Conservation (phyloP, 768 basidiomycete genomes). For the Agrocybe praecox region DNA sequence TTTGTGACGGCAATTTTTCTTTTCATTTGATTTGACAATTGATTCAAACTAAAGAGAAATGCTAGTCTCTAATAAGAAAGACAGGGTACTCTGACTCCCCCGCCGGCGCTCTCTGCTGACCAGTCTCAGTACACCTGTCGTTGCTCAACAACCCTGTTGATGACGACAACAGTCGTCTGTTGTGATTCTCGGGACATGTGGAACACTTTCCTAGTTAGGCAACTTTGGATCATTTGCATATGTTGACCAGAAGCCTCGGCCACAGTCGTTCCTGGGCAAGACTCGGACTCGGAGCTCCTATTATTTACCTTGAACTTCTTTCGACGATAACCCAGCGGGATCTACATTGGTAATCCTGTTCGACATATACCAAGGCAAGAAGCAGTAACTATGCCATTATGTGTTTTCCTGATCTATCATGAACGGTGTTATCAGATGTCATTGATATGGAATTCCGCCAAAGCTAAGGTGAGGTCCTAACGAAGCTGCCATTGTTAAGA, state of each 20-base stretch:
- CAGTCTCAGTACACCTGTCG: too few species aligned
- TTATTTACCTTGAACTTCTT: too few species aligned
- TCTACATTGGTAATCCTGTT: too few species aligned
- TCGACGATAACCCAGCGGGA: too few species aligned
- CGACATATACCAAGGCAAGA: neutral
- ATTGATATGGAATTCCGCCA: conserved; percentile 27
- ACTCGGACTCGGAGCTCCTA: too few species aligned
- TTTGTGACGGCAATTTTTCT: too few species aligned
- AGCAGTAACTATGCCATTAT: neutral
- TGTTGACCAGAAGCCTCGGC: neutral
- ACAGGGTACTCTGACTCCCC: too few species aligned
- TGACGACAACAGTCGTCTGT: neutral
- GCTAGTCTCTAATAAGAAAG: too few species aligned
- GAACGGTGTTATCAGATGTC: conserved; percentile 9
- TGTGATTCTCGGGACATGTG: neutral
- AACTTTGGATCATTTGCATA: neutral
- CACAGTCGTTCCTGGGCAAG: neutral
- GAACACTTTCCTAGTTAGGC: neutral
- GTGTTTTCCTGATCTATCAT: neutral
- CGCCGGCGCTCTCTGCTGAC: too few species aligned
- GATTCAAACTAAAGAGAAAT: too few species aligned
- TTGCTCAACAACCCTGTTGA: neutral
- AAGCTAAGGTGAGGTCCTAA: conserved; percentile 31
- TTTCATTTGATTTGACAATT: too few species aligned
- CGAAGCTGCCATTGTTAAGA: neutral